Evolutionary conservation across 208 protist species (phyloP).

Genomic region (Angomonas ambiguus): DNA sequence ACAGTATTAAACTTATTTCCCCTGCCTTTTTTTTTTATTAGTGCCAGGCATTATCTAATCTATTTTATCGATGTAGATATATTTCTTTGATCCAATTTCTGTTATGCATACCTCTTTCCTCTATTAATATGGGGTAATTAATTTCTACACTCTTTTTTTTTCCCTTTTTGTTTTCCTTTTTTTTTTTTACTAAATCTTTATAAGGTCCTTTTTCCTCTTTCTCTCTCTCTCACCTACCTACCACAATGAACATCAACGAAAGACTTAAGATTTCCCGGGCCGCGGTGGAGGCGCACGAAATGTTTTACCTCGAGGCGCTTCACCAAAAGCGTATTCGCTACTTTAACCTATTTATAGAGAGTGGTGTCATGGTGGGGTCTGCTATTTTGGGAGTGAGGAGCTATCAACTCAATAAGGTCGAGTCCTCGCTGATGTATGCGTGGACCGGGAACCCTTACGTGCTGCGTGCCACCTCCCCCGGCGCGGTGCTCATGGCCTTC

Average conservation of each 20-base stretch:
- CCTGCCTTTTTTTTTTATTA: slow-evolving; percentile 13
- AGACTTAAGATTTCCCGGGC: not conserved
- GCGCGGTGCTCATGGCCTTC: not conserved
- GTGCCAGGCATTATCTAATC: not conserved
- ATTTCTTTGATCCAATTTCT: not conserved
- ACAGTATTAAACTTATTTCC: not conserved
- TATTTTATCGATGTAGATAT: not conserved
- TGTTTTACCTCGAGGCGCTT: slow-evolving; percentile 2
- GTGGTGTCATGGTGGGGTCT: not conserved
- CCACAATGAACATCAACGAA: not conserved
- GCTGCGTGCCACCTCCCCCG: not conserved
- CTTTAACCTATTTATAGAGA: slow-evolving; percentile 5
- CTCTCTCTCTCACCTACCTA: not conserved
- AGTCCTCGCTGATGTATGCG: not conserved
- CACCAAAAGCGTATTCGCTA: slow-evolving; percentile 6
- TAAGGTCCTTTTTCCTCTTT: no score
- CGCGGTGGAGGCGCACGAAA: not conserved
- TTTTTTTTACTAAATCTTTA: not conserved
- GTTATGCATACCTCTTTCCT: not conserved
- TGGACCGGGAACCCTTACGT: not conserved
- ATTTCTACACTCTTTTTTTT: not conserved
- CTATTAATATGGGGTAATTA: no score
- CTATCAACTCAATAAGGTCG: not conserved
- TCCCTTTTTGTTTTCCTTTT: slow-evolving; percentile 1
- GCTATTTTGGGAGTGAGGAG: not conserved